Evolutionary conservation across 2,329 filamentous ascomycete genomes (phyloP), one percentile per base, ranked within the genome.

Genomic region (Onygenales sp.): DNA sequence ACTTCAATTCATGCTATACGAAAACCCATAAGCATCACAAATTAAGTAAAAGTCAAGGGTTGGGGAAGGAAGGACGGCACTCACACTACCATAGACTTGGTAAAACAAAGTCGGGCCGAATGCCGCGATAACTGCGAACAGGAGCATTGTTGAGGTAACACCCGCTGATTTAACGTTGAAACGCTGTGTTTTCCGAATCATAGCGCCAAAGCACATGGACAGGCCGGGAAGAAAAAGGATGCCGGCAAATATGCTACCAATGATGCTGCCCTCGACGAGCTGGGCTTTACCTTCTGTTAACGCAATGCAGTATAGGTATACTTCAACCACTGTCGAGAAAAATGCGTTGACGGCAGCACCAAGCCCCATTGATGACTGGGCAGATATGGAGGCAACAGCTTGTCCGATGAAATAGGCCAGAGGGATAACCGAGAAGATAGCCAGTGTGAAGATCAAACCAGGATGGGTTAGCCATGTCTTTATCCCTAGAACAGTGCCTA

Each of bases 331-430:
- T 1, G 93, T 98, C 10, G 91, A 95, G 74, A 98, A 98, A 70
- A 98, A 95, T 46, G 93, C 93, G 63, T 98, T 98, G 75, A 97
- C 88, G 34, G 92, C 94, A 32, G 93, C 93, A 66, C 93, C 93
- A 7, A 98, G 78, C 31, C 93, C 93, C 93, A 98, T 98, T 4
- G 92, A 96, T 1, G 92, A 97, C 68, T 98, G 93, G 1, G 93
- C 93, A 8, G 93, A 98, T 62, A 98, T 98, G 51, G 93, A 98
- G 2, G 93, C 93, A 45, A 98, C 93, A 39, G 93, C 93, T 72
- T 98, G 93, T 1, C 93, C 93, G 60, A 98, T 98, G 68, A 98
- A 98, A 72, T 98, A 98, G 11, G 93, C 93, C 52, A 98, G 73
- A 2, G 93, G 93, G 48, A 98, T 96, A 67, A 98, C 94, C 44